phyloP scores from a whole-genome alignment of 2,329 filamentous ascomycete species.

The Raffaelea deltoideospora region DNA sequence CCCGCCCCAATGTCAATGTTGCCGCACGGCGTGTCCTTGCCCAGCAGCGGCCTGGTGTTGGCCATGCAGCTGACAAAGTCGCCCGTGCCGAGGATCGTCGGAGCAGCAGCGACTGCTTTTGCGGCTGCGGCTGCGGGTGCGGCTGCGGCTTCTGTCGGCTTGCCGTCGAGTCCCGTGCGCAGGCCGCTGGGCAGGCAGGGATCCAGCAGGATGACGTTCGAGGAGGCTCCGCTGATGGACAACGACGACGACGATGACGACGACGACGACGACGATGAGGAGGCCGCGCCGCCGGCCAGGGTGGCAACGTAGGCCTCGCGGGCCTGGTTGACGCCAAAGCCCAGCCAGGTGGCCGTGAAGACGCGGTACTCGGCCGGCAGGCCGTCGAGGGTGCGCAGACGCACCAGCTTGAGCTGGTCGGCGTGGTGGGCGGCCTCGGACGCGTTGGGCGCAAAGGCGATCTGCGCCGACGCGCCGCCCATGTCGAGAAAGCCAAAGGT shows the following conservation, averaged over 20 bases:
- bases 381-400: slow-evolving; percentile 73
- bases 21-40: slow-evolving; percentile 70
- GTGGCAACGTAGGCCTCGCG: slow-evolving; percentile 69
- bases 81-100: slow-evolving; percentile 65
- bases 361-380: slow-evolving; percentile 66
- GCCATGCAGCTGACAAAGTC: slow-evolving; percentile 72
- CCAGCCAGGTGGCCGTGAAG: slow-evolving; percentile 93
- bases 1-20: slow-evolving; percentile 26
- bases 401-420: slow-evolving; percentile 72
- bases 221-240: slow-evolving; percentile 19
- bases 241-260: too few species aligned
- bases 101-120: slow-evolving; percentile 2
- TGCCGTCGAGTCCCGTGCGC: slow-evolving; percentile 47
- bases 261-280: too few species aligned
- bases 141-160: not conserved
- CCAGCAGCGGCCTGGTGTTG: slow-evolving; percentile 69
- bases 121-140: slow-evolving; percentile 15
- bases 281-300: slow-evolving; percentile 52
- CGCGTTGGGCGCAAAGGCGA: slow-evolving; percentile 87
- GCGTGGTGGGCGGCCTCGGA: slow-evolving; percentile 85
- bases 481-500: slow-evolving; percentile 98
- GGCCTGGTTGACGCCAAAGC: slow-evolving; percentile 93
- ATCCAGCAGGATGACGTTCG: slow-evolving; percentile 60
- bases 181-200: slow-evolving; percentile 78
- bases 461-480: slow-evolving; percentile 94